Conservation (phyloP, 2,329 filamentous ascomycete genomes). For the Arthroderma uncinatum region DNA sequence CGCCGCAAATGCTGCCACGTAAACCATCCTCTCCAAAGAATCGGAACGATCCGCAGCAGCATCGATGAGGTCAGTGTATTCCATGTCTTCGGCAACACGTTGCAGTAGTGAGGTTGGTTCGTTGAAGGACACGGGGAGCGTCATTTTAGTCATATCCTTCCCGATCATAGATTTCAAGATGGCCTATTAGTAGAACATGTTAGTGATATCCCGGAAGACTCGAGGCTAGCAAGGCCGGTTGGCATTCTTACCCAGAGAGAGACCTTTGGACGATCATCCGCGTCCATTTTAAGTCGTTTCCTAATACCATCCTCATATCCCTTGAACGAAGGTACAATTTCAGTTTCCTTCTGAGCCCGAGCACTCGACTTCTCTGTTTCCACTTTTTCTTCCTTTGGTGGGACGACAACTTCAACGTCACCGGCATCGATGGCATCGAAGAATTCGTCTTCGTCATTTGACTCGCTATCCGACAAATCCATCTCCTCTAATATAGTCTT, state of each 20-base stretch:
- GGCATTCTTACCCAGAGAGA: constrained; percentile 71
- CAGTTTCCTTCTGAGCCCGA: constrained; percentile 41
- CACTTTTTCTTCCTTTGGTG: constrained; percentile 37
- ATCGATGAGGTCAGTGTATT: constrained; percentile 88
- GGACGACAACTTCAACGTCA: constrained; percentile 49
- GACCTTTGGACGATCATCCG: constrained; percentile 84
- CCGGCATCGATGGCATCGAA: constrained; percentile 95
- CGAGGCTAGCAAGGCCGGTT: neutral
- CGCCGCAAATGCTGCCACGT: constrained; percentile 89
- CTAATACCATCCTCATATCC: constrained; percentile 88
- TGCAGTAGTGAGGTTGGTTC: constrained; percentile 93
- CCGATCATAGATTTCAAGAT: constrained; percentile 99
- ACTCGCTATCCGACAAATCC: constrained; percentile 62
- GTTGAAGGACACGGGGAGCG: constrained; percentile 93
- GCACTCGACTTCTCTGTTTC: constrained; percentile 34
- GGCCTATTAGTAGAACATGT: constrained; percentile 44
- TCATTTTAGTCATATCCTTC: constrained; percentile 99
- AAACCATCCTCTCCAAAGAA: constrained; percentile 82
- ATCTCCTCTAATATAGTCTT: constrained; percentile 58
- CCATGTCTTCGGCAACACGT: constrained; percentile 93
- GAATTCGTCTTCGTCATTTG: constrained; percentile 81
- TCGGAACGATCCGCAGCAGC: constrained; percentile 74
- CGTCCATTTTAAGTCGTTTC: constrained; percentile 71
- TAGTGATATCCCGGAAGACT: neutral
- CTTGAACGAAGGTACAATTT: constrained; percentile 67